These are phyloP conservation scores for Pleurotus cornucopiae DNA, from an alignment of 768 basidiomycete genomes.

Conservation along the genomic window DNA sequence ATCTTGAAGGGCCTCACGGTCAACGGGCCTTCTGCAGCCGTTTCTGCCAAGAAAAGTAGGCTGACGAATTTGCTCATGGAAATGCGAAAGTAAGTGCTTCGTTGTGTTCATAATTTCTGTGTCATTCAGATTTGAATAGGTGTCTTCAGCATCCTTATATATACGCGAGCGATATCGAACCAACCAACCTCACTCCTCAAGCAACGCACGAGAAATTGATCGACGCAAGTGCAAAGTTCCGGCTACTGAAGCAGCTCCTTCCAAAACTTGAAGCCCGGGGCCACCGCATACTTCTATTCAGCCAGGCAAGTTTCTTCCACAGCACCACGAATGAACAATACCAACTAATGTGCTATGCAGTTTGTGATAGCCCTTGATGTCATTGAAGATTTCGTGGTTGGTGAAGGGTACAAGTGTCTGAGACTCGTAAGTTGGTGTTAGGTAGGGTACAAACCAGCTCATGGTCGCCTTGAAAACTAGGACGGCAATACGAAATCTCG, in stretches of 20 bases:
- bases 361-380: slow-evolving; percentile 85
- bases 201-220: slow-evolving; percentile 79
- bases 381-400: slow-evolving; percentile 82
- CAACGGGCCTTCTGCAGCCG: slow-evolving; percentile 39
- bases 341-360: slow-evolving; percentile 33
- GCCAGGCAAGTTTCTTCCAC: slow-evolving; percentile 55
- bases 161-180: slow-evolving; percentile 76
- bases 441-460: neutral
- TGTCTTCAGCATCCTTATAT: slow-evolving; percentile 93
- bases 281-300: slow-evolving; percentile 88
- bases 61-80: slow-evolving; percentile 88
- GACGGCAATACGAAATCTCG: slow-evolving; percentile 86
- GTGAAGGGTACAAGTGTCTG: slow-evolving; percentile 77
- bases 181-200: slow-evolving; percentile 44
- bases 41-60: slow-evolving; percentile 41
- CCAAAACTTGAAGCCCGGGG: slow-evolving; percentile 82
- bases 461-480: slow-evolving; percentile 31
- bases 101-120: neutral
- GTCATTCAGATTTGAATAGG: slow-evolving; percentile 30
- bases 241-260: slow-evolving; percentile 69
- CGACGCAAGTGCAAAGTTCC: slow-evolving; percentile 82
- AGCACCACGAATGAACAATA: neutral
- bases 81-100: slow-evolving; percentile 63
- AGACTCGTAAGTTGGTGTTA: slow-evolving; percentile 49
- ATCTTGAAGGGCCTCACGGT: slow-evolving; percentile 43